Percentiles rank a stretch among this genome's conserved stretches.
These are phyloP conservation scores for Bullera alba DNA, from an alignment of 768 basidiomycete species.

Conservation along the genomic window DNA sequence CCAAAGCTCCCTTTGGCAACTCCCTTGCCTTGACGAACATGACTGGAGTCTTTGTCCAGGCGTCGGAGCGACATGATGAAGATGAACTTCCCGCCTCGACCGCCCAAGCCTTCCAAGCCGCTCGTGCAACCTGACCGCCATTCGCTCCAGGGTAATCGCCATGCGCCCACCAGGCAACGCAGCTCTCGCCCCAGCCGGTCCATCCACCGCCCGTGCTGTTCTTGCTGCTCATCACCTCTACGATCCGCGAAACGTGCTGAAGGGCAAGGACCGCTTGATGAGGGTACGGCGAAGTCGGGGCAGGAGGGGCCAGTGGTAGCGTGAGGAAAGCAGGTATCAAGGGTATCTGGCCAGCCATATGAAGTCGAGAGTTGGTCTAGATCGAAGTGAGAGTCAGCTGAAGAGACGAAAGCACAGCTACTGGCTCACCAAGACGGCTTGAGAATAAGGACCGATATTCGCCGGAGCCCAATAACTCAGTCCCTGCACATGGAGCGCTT, in stretches of 20 bases:
- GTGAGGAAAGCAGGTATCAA: constrained; percentile 67
- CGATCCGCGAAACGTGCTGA: constrained; percentile 72
- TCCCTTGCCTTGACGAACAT: constrained; percentile 41
- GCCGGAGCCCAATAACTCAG: constrained; percentile 99
- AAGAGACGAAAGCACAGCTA: neutral
- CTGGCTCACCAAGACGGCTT: constrained; percentile 67
- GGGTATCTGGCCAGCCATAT: constrained; percentile 92
- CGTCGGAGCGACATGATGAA: constrained; percentile 14
- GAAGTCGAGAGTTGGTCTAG: constrained; percentile 64
- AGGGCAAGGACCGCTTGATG: constrained; percentile 67
- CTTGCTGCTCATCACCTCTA: constrained; percentile 53
- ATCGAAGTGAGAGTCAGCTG: neutral
- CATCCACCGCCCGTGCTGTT: constrained; percentile 55
- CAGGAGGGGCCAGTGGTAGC: constrained; percentile 54
- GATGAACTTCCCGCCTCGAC: neutral
- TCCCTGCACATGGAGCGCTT: constrained; percentile 86
- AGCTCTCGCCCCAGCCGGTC: constrained; percentile 58
- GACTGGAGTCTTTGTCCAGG: constrained; percentile 21
- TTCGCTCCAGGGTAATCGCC: constrained; percentile 8
- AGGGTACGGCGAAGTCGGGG: constrained; percentile 43
- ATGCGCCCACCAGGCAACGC: constrained; percentile 63
- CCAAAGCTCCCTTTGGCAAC: constrained; percentile 45
- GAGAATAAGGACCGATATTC: constrained; percentile 97
- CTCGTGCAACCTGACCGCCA: constrained; percentile 8
- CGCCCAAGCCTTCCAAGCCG: constrained; percentile 36